Evolutionary conservation across 164 flowering plant genomes (phyloP).

Genomic region (Sedum album): DNA sequence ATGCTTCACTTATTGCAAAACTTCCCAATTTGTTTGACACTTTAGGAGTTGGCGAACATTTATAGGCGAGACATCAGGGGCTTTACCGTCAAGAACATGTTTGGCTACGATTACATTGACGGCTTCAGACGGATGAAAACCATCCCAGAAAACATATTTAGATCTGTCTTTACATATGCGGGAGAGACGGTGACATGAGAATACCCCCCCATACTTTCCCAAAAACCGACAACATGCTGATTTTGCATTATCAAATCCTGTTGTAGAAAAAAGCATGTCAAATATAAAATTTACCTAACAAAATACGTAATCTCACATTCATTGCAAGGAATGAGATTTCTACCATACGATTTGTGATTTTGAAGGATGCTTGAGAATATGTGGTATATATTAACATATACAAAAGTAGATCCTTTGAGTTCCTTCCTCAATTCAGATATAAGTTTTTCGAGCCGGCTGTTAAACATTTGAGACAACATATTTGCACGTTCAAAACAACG

Average conservation of each 20-base stretch:
- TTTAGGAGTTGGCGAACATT: not conserved
- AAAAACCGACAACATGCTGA: not conserved
- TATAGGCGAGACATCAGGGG: not conserved
- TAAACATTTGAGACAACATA: conserved; percentile 40
- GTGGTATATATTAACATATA: conserved; percentile 50
- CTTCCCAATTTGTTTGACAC: too few relatives aligned
- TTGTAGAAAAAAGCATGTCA: not conserved
- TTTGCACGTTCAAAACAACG: conserved; percentile 38
- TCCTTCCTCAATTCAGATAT: conserved; percentile 25
- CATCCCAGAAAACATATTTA: not conserved
- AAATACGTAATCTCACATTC: not conserved
- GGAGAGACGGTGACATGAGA: not conserved
- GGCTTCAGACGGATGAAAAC: not conserved
- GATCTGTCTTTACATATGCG: not conserved
- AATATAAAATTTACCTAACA: not conserved
- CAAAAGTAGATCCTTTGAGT: conserved; percentile 33
- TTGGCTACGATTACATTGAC: not conserved
- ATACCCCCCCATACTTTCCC: not conserved
- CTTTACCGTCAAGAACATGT: not conserved
- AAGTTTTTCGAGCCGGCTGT: conserved; percentile 32
- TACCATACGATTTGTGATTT: conserved; percentile 46
- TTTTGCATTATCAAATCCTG: not conserved
- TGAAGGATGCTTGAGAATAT: conserved; percentile 35
- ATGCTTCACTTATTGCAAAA: too few relatives aligned
- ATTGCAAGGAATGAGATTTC: not conserved